phyloP scores from a whole-genome alignment of 1,284 basidiomycete genomes.

The Trichosporon asahii region DNA sequence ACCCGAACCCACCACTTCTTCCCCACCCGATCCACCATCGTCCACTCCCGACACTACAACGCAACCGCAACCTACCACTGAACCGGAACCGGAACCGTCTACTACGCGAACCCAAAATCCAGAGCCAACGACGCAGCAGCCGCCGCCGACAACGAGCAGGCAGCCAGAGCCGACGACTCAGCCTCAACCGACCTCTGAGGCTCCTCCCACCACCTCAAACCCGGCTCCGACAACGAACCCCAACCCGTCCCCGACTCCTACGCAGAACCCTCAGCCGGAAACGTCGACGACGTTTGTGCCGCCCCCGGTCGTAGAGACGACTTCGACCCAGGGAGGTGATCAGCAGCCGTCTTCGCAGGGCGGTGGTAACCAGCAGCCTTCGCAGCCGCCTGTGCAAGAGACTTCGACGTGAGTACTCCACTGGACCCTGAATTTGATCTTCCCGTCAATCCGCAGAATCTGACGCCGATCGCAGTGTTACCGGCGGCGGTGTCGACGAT shows the following conservation, averaged over 20 bases:
- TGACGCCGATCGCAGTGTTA: conserved; percentile 3
- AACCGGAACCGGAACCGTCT: neutral
- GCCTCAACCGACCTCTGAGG: neutral
- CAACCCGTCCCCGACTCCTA: neutral
- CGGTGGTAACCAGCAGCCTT: neutral
- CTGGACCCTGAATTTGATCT: neutral
- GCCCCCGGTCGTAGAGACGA: neutral
- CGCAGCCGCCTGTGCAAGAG: neutral
- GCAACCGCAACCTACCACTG: conserved; percentile 3
- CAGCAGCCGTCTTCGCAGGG: neutral
- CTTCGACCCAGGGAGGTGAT: neutral
- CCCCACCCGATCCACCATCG: neutral
- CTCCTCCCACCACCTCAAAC: neutral
- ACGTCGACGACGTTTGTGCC: neutral
- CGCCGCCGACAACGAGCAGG: neutral
- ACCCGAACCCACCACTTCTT: neutral
- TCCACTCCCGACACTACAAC: neutral
- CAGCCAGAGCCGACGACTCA: neutral
- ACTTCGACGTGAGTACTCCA: neutral
- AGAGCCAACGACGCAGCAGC: conserved; percentile 8
- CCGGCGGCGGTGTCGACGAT: neutral
- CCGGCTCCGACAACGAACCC: conserved; percentile 12
- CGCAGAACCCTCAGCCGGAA: neutral
- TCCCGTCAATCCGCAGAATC: neutral
- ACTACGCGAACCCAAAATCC: conserved; percentile 1